Evolutionary conservation across 371 early-diverging fungal species (phyloP).

Genomic region (Sanchytrium tribonematis): DNA sequence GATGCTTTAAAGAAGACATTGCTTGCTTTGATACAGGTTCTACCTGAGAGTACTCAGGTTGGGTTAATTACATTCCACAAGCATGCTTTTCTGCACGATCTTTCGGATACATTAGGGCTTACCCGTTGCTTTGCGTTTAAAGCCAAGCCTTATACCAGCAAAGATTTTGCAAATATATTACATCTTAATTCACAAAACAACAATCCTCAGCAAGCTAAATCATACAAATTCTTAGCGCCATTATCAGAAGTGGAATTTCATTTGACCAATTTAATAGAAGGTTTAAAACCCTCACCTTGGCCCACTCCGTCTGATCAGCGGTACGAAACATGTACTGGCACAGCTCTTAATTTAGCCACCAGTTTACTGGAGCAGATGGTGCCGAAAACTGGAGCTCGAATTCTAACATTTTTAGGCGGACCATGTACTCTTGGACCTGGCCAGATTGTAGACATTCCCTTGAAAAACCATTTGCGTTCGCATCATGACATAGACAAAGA

Average conservation of each 20-base stretch:
- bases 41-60: constrained; percentile 80
- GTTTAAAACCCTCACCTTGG: constrained; percentile 95
- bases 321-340: constrained; percentile 87
- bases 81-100: neutral
- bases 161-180: neutral
- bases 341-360: constrained; percentile 84
- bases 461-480: constrained; percentile 82
- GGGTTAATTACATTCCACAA: constrained; percentile 64
- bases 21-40: constrained; percentile 51
- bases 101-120: neutral
- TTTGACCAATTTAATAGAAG: constrained; percentile 70
- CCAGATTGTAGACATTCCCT: constrained; percentile 65
- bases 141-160: constrained; percentile 1
- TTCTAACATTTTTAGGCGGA: constrained; percentile 92
- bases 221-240: constrained; percentile 46
- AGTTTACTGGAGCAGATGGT: constrained; percentile 55
- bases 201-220: constrained; percentile 1
- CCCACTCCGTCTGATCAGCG: constrained; percentile 79
- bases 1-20: constrained; percentile 81
- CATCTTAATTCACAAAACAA: constrained; percentile 2
- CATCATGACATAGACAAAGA: constrained; percentile 93
- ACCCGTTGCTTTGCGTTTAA: constrained; percentile 2
- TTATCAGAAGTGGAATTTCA: constrained; percentile 80
- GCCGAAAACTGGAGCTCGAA: constrained; percentile 74
- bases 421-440: constrained; percentile 97